Percentiles rank a stretch among this genome's conserved stretches.
Conservation (phyloP, 495 filamentous ascomycete genomes). For the Barbatosphaeria neglecta region DNA sequence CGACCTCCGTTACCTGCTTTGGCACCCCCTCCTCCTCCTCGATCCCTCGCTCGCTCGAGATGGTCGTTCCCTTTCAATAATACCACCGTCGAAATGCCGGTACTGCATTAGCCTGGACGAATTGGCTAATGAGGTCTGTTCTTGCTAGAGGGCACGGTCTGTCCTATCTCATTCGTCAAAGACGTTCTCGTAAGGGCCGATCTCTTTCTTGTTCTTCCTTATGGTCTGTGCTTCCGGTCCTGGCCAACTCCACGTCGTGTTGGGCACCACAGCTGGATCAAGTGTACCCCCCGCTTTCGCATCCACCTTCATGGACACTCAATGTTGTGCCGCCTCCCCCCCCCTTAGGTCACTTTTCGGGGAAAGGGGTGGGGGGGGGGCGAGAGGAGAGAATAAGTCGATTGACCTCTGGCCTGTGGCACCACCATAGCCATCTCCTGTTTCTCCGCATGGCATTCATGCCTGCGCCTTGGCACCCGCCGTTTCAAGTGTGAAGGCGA, state of each 20-base stretch:
- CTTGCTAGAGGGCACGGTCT: conserved; percentile 53
- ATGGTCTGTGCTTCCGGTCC: neutral
- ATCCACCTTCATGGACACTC: neutral
- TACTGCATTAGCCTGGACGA: conserved; percentile 17
- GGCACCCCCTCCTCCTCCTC: neutral
- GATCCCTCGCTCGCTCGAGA: neutral
- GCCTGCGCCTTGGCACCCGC: conserved; percentile 1
- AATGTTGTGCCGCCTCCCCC: conserved; percentile 1
- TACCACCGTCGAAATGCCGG: neutral
- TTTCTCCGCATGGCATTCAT: conserved; percentile 1
- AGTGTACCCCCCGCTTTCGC: neutral
- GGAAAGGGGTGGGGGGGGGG: neutral
- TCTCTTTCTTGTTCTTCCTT: conserved; percentile 1
- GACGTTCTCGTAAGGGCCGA: conserved; percentile 49
- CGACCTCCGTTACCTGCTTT: conserved; percentile 6
- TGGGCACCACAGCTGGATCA: too few relatives aligned
- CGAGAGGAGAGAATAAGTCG: too few relatives aligned
- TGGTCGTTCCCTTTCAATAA: neutral
- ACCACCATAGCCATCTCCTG: neutral
- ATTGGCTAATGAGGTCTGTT: conserved; percentile 26
- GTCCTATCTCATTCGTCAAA: conserved; percentile 62
- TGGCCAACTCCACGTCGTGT: neutral
- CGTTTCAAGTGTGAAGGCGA: too few relatives aligned
- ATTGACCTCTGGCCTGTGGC: too few relatives aligned
- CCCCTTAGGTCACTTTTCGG: conserved; percentile 2